Evolutionary conservation across 306 rosid species (phyloP), one percentile per base, ranked within the genome.

Genomic region (Vicia sativa): DNA sequence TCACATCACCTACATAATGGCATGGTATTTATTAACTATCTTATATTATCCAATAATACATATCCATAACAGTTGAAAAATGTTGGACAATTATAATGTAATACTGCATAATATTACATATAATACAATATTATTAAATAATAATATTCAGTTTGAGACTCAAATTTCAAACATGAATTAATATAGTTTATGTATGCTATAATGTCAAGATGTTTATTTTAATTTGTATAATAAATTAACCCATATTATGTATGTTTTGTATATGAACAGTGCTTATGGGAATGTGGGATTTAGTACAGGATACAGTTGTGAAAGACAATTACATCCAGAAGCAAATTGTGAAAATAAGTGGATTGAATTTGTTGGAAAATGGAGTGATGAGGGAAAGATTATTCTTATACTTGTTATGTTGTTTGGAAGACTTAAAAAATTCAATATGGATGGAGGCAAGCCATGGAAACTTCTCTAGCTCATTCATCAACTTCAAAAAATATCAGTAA

Each of bases 361-460:
- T 42, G 69, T 35, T 3, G 81, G 81, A 7, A 72, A 21, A 58
- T 72, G 81, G 79, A 76, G 81, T 19, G 46, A 57, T 15, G 52
- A 67, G 11, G 84, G 84, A 0, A 80, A 80, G 70, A 67, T 62
- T 7, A 48, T 76, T 68, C 76, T 80, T 8, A 76, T 80, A 0
- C 0, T 72, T 3, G 73, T 80, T 15, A 80, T 80, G 84, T 48
- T 76, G 0, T 76, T 72, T n/a, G 84, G 84, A 56, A 80, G 81
- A 34, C 84, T 80, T 6, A 80, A 80, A 78, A 80, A 80, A 44
- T 76, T 80, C 69, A 76, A 71, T 23, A 80, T 76, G 78, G 56
- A 75, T 44, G 80, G 80, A 11, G 84, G 84, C 50, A 76, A 75
- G 14, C 29, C 80, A 19, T 80, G 84, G 84, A 66, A 65, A 29